Base-by-base conservation (phyloP, 164 flowering plant genomes). In the Pachysandra terminalis region DNA sequence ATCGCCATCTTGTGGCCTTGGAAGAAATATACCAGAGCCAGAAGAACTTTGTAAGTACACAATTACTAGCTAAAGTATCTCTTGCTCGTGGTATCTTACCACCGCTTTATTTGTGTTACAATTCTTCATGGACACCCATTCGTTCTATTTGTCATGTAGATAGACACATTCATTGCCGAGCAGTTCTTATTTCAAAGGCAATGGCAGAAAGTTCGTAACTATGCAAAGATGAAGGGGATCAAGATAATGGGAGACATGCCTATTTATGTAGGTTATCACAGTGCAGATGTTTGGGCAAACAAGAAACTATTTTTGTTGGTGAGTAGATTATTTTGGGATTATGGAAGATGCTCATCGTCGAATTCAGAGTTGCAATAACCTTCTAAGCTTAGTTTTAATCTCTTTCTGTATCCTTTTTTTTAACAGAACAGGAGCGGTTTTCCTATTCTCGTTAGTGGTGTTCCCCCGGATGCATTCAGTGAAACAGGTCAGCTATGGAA, bases 281-380 rank as follows among this genome's bases (percentile, higher is more conserved):
- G 97, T 82, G 97, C 99, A 41, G 99, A 95, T 84, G 97, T 90
- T 54, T 95, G 99, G 99, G 99, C 99, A 66, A 92, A 95, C 72
- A 90, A 81, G 77, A 88, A 81, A 61, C 84, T 85, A 7, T 95
- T 95, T 84, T 81, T 81, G 68, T 83, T 95, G 88, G 99, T 92
- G 66, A 73, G 92, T 79, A 55, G 35, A 63, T 67, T 59, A n/a
- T 17, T 32, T 53, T 55, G 32, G 21, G 56, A 63, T 25, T 24
- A 27, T 48, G 51, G 17, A 14, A 24, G 70, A 56, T 66, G 28
- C 19, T 58, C 10, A 5, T 58, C 19, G 54, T 51, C 35, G 45
- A 14, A 61, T 28, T 45, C 25, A 9, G 22, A 24, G 16, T 13
- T 45, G 23, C 27, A 9, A 58, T 40, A 58, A 26, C 41, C 1